These are phyloP conservation scores for Speleostelium caveatum DNA, from an alignment of 78 protist genomes.

Conservation along the genomic window DNA sequence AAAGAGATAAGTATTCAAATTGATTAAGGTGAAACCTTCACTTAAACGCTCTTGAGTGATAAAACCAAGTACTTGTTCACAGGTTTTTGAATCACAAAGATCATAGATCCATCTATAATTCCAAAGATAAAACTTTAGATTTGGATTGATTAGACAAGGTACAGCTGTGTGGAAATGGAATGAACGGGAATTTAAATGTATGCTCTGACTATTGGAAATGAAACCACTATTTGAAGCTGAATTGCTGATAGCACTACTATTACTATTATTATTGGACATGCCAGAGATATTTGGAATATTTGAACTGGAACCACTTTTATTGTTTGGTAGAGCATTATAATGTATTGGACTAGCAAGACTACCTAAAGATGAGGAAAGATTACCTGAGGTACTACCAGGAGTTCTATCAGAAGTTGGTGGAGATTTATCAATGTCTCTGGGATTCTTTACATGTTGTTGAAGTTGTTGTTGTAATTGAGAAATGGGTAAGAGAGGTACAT, in stretches of 20 bases:
- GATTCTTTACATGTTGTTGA: neutral
- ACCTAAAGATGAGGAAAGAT: neutral
- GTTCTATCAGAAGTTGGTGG: neutral
- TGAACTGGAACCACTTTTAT: neutral
- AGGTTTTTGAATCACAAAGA: constrained; percentile 48
- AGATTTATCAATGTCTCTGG: constrained; percentile 15
- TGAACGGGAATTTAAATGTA: constrained; percentile 42
- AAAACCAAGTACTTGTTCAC: constrained; percentile 48
- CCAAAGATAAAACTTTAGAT: constrained; percentile 50
- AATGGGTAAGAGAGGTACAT: neutral
- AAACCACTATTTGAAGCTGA: constrained; percentile 1
- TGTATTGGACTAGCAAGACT: too few species aligned
- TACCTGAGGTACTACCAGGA: neutral
- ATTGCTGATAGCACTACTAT: neutral
- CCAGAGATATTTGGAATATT: neutral
- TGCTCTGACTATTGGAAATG: constrained; percentile 19
- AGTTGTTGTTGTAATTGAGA: constrained; percentile 14
- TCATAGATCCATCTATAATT: constrained; percentile 65
- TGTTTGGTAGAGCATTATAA: too few species aligned
- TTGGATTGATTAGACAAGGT: constrained; percentile 31
- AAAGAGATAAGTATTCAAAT: constrained; percentile 51
- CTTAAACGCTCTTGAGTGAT: constrained; percentile 60
- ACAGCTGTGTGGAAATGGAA: constrained; percentile 44
- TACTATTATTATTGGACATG: neutral
- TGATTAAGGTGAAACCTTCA: constrained; percentile 54